Evolutionary conservation across 2,329 filamentous ascomycete genomes (phyloP), one percentile per base, ranked within the genome.

Genomic region (Coleophoma crateriformis): DNA sequence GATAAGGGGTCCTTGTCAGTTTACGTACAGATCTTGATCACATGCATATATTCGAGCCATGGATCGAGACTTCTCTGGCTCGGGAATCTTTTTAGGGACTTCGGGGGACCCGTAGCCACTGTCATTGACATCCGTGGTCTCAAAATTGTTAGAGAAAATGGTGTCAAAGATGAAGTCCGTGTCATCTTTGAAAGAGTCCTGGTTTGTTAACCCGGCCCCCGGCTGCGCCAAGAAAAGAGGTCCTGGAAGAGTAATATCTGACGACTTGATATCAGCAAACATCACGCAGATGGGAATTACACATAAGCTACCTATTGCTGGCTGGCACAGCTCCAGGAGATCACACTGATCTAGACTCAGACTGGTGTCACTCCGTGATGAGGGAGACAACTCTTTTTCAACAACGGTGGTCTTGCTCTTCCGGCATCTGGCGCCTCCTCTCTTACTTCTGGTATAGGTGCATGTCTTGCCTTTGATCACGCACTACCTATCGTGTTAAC

Each of bases 181-280:
- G 52, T 77, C 72, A 45, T 69, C 68, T 33, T 71, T 67, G 22
- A 69, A 65, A 54, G 74, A 72, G 19, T 69, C 71, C 7, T 77
- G 62, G 47, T 71, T 67, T 49, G 69, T 73, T 42, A 78, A 64
- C 6, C 72, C 74, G 7, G 72, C 74, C 2, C 75, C 73, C 2
- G 74, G 73, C 10, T 71, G 39, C 1, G 54, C 58, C 22, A 60
- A 41, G 13, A 41, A 50, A 11, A 58, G 39, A 4, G 58, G 53
- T 12, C 48, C 33, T 10, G 47, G 27, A n/a, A 49, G 39, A 19
- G 41, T n/a, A 10, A 32, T 44, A 32, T 14, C 41, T 44, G 15
- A 8, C 2, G 32, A 13, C 2, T 14, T n/a, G 14, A 32, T 44
- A 27, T 44, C 14, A 44, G 17, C 22, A 44, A 14, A 38, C 7